Conservation (phyloP, 1,139 yeast species). For the Candida labiduridarum region DNA sequence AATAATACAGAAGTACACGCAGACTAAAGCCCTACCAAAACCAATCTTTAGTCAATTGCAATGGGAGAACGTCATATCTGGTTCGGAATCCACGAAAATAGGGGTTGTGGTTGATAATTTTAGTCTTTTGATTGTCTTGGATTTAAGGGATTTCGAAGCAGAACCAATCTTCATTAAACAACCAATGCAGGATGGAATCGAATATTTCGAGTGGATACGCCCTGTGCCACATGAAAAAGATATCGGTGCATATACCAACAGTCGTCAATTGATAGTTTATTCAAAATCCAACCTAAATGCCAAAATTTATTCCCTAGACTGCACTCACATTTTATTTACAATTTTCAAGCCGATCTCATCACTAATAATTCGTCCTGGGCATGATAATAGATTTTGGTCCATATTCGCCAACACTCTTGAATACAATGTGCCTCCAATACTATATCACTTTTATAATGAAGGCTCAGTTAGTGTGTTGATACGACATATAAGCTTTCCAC, state of each 20-base stretch:
- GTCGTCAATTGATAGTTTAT: slow-evolving; percentile 37
- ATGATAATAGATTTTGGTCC: slow-evolving; percentile 39
- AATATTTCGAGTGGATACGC: slow-evolving; percentile 38
- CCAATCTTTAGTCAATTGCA: slow-evolving; percentile 17
- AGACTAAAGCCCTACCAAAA: background rate
- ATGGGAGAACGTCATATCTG: slow-evolving; percentile 31
- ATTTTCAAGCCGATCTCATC: slow-evolving; percentile 31
- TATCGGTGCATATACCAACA: slow-evolving; percentile 34
- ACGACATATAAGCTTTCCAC: slow-evolving; percentile 25
- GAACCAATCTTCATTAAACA: slow-evolving; percentile 35
- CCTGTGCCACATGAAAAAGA: slow-evolving; percentile 14
- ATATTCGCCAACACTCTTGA: slow-evolving; percentile 24
- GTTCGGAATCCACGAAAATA: slow-evolving; percentile 23
- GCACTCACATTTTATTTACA: slow-evolving; percentile 35
- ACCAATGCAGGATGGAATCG: slow-evolving; percentile 31
- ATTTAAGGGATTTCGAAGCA: slow-evolving; percentile 19
- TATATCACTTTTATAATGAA: slow-evolving; percentile 38
- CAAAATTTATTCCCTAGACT: slow-evolving; percentile 41
- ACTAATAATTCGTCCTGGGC: slow-evolving; percentile 21
- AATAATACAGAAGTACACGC: background rate
- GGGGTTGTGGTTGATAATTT: slow-evolving; percentile 28
- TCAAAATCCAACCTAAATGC: slow-evolving; percentile 30
- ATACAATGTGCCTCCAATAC: slow-evolving; percentile 23
- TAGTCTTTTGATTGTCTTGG: slow-evolving; percentile 27
- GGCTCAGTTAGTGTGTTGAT: slow-evolving; percentile 34